Evolutionary conservation across 192 early-diverging fungal genomes (phyloP).

Genomic region (Entophlyctis helioformis): DNA sequence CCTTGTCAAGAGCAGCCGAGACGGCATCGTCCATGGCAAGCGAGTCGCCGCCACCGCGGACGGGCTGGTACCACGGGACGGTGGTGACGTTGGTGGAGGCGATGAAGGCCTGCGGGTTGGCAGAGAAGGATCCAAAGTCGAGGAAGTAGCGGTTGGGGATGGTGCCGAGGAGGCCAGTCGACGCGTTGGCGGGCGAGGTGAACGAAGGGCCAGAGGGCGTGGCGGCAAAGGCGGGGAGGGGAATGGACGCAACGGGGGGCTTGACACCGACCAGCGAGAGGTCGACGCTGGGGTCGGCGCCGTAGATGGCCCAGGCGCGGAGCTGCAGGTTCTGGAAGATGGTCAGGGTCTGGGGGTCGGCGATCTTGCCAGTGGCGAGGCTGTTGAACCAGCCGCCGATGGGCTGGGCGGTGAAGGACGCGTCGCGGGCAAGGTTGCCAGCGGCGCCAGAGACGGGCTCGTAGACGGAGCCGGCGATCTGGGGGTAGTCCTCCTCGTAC

Average conservation of each 20-base stretch:
- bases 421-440: conserved; percentile 10
- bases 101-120: not conserved
- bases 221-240: not conserved
- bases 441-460: not conserved
- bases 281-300: conserved; percentile 17
- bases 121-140: conserved; percentile 11
- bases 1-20: conserved; percentile 13
- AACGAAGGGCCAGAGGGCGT: conserved; percentile 4
- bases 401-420: conserved; percentile 27
- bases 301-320: conserved; percentile 17
- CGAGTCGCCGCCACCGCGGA: conserved; percentile 1
- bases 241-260: conserved; percentile 12
- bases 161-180: conserved; percentile 7
- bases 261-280: conserved; percentile 15
- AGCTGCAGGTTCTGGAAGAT: conserved; percentile 21
- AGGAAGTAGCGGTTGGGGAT: conserved; percentile 22
- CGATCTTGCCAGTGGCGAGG: no score
- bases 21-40: conserved; percentile 38
- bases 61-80: conserved; percentile 29
- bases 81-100: conserved; percentile 15
- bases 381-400: conserved; percentile 32
- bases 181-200: conserved; percentile 7
- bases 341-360: no score
- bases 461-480: conserved; percentile 7
- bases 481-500: conserved; percentile 28